These are phyloP conservation scores for Wakefieldia striispora DNA, from an alignment of 768 basidiomycete genomes.

Conservation along the genomic window DNA sequence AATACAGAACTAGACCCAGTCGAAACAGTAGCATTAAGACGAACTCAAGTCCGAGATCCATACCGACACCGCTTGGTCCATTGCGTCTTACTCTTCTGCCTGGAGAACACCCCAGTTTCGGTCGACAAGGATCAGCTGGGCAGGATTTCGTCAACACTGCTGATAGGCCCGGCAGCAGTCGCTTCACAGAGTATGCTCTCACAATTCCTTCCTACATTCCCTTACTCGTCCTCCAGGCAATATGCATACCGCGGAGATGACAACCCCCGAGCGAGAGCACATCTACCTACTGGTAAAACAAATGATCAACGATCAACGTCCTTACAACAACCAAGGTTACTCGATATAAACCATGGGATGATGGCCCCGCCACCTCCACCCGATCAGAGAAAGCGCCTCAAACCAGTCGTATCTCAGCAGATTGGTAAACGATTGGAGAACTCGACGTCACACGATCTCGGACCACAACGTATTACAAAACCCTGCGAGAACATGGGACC, in stretches of 20 bases:
- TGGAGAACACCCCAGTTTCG: slow-evolving; percentile 45
- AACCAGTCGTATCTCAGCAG: slow-evolving; percentile 17
- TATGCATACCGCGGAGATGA: slow-evolving; percentile 61
- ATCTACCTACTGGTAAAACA: slow-evolving; percentile 28
- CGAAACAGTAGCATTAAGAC: slow-evolving; percentile 29
- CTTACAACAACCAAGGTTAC: slow-evolving; percentile 36
- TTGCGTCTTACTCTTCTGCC: slow-evolving; percentile 66
- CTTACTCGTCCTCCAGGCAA: slow-evolving; percentile 45
- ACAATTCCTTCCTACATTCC: slow-evolving; percentile 6
- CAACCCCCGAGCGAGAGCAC: slow-evolving; percentile 39
- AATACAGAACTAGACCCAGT: slow-evolving; percentile 11
- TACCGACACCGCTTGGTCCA: slow-evolving; percentile 54
- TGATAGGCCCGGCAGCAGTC: slow-evolving; percentile 49
- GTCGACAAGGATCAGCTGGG: slow-evolving; percentile 24
- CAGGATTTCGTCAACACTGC: slow-evolving; percentile 9
- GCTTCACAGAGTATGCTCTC: slow-evolving; percentile 46
- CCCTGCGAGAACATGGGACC: slow-evolving; percentile 44
- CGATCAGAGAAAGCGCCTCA: slow-evolving; percentile 21
- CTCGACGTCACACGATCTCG: slow-evolving; percentile 7
- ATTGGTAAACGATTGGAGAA: slow-evolving; percentile 10
- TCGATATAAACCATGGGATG: slow-evolving; percentile 27
- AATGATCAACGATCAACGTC: slow-evolving; percentile 42
- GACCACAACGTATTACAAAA: slow-evolving; percentile 25
- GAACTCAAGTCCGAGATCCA: slow-evolving; percentile 62
- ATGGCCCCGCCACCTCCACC: slow-evolving; percentile 33